A percentile compares a stretch with the other conserved stretches of the same genome.
phyloP scores from a whole-genome alignment of 1,284 basidiomycete species.

The Puccinia hordei region DNA sequence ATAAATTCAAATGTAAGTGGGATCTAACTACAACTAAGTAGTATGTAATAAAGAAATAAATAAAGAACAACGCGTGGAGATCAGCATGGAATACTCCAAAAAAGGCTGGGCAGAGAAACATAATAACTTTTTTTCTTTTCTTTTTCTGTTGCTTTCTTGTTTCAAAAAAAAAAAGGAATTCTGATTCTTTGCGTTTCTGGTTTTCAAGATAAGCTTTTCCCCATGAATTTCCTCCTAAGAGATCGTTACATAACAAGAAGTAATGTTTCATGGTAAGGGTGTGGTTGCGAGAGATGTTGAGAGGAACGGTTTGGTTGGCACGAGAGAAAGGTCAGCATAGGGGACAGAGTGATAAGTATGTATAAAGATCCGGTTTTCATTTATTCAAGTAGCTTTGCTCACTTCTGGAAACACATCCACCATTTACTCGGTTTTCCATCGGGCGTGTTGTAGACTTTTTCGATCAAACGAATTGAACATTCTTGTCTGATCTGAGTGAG shows the following conservation, averaged over 20 bases:
- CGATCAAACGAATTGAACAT: constrained; percentile 78
- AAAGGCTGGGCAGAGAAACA: too few relatives aligned
- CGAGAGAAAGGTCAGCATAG: neutral
- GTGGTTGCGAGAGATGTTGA: neutral
- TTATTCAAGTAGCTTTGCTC: constrained; percentile 11
- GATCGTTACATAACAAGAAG: too few relatives aligned
- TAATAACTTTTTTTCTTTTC: too few relatives aligned
- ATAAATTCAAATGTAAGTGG: too few relatives aligned
- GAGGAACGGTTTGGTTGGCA: neutral
- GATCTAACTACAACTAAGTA: too few relatives aligned
- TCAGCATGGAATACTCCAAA: too few relatives aligned
- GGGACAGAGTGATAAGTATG: neutral
- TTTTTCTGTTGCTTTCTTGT: too few relatives aligned
- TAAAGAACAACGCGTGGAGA: too few relatives aligned
- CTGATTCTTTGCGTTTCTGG: neutral
- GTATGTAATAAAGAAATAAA: too few relatives aligned
- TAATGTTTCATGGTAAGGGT: too few relatives aligned
- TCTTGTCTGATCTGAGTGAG: constrained; percentile 91
- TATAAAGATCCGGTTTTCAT: neutral
- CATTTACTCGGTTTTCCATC: constrained; percentile 93
- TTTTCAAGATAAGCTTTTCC: constrained; percentile 71
- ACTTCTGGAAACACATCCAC: constrained; percentile 96
- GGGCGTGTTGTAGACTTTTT: constrained; percentile 74
- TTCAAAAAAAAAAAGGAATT: neutral
- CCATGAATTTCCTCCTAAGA: constrained; percentile 87